phyloP scores from a whole-genome alignment of 306 rosid species.

The Citrullus amarus region DNA sequence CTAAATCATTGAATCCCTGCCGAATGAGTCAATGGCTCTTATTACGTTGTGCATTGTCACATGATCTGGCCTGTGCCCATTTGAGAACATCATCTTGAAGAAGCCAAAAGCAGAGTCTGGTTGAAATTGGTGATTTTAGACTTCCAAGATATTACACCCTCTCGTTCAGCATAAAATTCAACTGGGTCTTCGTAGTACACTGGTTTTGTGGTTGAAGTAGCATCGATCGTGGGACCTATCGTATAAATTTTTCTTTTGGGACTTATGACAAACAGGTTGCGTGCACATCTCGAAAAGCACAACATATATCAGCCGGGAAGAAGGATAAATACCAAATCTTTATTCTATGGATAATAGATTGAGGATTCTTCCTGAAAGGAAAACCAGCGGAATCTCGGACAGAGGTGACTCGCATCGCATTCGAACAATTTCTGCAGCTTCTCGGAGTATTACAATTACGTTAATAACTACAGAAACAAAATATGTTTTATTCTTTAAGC shows the following conservation, averaged over 20 bases:
- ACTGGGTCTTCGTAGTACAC: constrained; percentile 5
- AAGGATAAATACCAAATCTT: neutral
- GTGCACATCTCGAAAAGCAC: constrained; percentile 1
- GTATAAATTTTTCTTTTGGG: neutral
- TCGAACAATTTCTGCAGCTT: neutral
- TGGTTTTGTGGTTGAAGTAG: neutral
- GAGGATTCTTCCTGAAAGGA: neutral
- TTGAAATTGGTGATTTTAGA: constrained; percentile 5
- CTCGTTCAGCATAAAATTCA: constrained; percentile 2
- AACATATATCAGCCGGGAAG: neutral
- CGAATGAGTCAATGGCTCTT: constrained; percentile 6
- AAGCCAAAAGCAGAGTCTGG: constrained; percentile 6
- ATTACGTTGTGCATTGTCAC: constrained; percentile 8
- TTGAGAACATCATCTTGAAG: constrained; percentile 8
- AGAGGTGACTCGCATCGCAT: neutral
- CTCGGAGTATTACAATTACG: neutral
- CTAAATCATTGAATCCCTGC: constrained; percentile 3
- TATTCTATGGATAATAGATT: neutral
- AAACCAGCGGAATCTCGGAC: neutral
- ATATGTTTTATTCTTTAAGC: no score
- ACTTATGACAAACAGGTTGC: neutral
- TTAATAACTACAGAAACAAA: no score
- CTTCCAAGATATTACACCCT: constrained; percentile 2
- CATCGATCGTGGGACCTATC: neutral
- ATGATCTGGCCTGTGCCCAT: constrained; percentile 9